Percentiles rank a stretch among this genome's conserved stretches.
phyloP scores from a whole-genome alignment of 2,329 filamentous ascomycete genomes.

The Diaporthe nobilis region DNA sequence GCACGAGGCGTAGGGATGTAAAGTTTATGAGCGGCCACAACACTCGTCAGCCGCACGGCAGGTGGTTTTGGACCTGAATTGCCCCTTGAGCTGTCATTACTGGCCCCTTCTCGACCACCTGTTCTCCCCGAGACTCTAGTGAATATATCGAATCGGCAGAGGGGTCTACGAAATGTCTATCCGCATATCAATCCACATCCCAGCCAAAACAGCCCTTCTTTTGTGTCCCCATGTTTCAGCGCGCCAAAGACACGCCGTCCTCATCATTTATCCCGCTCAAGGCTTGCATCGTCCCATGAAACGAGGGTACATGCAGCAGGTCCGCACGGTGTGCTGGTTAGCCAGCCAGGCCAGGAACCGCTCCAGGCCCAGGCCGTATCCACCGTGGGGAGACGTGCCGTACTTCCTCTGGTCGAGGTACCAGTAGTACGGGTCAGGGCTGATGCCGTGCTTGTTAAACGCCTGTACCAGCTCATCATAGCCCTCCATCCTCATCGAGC shows the following conservation, averaged over 20 bases:
- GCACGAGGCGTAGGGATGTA: not conserved
- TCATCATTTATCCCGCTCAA: conserved; percentile 53
- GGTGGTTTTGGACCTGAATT: not conserved
- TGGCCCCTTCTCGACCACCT: not conserved
- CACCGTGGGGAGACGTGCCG: conserved; percentile 91
- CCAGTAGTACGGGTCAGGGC: conserved; percentile 93
- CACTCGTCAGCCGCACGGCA: not conserved
- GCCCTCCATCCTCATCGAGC: conserved; percentile 95
- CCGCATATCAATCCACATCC: conserved; percentile 13
- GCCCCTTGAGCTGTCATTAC: conserved; percentile 9
- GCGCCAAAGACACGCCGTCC: not conserved
- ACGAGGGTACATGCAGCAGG: conserved; percentile 81
- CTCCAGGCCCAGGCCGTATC: conserved; percentile 93
- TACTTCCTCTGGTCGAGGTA: conserved; percentile 99
- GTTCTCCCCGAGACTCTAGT: not conserved
- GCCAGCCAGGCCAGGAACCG: conserved; percentile 77
- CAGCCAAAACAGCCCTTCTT: not conserved
- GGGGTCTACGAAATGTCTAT: conserved; percentile 12
- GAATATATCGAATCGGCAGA: not conserved
- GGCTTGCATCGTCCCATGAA: conserved; percentile 88
- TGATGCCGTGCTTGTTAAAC: conserved; percentile 89
- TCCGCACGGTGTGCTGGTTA: conserved; percentile 75
- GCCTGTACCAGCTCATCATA: conserved; percentile 91
- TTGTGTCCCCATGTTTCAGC: not conserved
- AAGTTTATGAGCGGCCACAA: not conserved